phyloP scores from a whole-genome alignment of 2,329 filamentous ascomycete genomes.

The Fusarium sp. region DNA sequence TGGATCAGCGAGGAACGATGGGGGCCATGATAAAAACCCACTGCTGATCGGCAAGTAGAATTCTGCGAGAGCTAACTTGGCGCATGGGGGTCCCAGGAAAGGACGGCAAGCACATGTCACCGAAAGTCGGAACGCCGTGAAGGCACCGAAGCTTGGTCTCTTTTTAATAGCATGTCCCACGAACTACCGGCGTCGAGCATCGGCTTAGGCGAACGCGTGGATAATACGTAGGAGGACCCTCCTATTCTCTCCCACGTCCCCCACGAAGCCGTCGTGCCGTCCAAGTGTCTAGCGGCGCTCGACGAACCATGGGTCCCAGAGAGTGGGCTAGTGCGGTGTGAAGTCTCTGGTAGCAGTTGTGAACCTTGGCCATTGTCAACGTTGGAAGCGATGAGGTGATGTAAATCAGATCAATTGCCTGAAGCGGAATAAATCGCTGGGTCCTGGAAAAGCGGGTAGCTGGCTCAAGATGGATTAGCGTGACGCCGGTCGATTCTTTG shows the following conservation, averaged over 20 bases:
- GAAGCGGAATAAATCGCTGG: not conserved
- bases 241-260: constrained; percentile 1
- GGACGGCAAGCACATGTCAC: not conserved
- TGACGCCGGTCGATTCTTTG: not conserved
- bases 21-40: not conserved
- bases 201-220: not conserved
- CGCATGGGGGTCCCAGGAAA: not conserved
- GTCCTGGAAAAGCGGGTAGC: not conserved
- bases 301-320: not conserved
- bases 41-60: not conserved
- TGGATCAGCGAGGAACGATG: not conserved
- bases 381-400: not conserved
- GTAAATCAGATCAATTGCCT: not conserved
- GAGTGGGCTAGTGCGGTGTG: not conserved
- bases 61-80: not conserved
- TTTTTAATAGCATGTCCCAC: not conserved
- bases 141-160: not conserved
- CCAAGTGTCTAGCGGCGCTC: not conserved
- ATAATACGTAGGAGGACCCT: not conserved
- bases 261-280: not conserved
- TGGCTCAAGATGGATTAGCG: not conserved
- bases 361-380: not conserved
- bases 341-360: not conserved
- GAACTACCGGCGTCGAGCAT: not conserved
- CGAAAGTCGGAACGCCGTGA: not conserved